Percentiles rank a stretch among this genome's conserved stretches.
phyloP scores from a whole-genome alignment of 208 protist genomes.

The Acanthamoeba lenticulata region DNA sequence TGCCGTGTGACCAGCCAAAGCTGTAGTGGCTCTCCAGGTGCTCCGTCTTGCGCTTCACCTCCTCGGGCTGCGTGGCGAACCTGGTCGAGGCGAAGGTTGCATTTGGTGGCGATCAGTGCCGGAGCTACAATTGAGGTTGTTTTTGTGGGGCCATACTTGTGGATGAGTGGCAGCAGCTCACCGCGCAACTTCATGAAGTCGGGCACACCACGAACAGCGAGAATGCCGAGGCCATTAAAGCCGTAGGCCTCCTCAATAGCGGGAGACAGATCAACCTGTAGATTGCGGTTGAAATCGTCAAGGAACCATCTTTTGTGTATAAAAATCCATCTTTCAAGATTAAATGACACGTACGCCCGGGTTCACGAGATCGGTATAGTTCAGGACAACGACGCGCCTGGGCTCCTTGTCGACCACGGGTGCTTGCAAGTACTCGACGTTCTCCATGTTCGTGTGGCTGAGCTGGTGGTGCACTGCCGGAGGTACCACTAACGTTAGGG shows the following conservation, averaged over 20 bases:
- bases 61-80: conserved; percentile 75
- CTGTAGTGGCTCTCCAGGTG: conserved; percentile 72
- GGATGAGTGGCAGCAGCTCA: conserved; percentile 68
- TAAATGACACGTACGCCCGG: background rate
- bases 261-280: conserved; percentile 57
- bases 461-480: too few species aligned
- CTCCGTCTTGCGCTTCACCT: conserved; percentile 76
- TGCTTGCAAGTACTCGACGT: background rate
- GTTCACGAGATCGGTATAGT: background rate
- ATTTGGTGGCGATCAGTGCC: background rate
- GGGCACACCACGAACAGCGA: conserved; percentile 74
- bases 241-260: conserved; percentile 77
- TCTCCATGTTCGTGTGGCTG: background rate
- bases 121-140: background rate
- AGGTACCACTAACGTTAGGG: too few species aligned
- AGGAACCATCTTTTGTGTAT: background rate
- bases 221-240: conserved; percentile 72
- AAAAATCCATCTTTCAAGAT: background rate
- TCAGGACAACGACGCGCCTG: background rate
- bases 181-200: conserved; percentile 54
- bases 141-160: background rate
- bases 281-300: background rate
- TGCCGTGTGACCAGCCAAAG: conserved; percentile 81
- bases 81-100: background rate
- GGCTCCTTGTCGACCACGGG: background rate